phyloP scores from a whole-genome alignment of 495 filamentous ascomycete species.

The Chlorociboria aeruginascens region DNA sequence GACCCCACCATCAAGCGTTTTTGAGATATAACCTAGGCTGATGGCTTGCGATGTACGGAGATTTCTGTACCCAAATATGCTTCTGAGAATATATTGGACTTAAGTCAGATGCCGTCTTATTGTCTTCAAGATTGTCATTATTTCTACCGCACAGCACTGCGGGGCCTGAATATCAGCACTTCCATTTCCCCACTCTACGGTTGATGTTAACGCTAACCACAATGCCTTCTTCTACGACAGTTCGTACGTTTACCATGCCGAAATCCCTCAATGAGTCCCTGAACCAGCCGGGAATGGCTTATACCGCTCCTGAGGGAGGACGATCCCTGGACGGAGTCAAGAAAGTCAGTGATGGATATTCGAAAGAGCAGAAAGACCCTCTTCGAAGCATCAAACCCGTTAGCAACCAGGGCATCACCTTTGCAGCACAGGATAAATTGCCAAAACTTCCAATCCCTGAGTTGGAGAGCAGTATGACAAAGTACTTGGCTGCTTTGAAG shows the following conservation, averaged over 20 bases:
- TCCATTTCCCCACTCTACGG: constrained; percentile 61
- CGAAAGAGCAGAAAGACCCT: constrained; percentile 30
- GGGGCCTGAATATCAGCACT: constrained; percentile 68
- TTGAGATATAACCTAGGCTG: constrained; percentile 17
- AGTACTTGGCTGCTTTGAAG: constrained; percentile 68
- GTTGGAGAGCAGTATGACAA: constrained; percentile 67
- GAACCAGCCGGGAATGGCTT: constrained; percentile 20
- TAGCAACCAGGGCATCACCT: constrained; percentile 60
- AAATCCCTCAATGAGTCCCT: constrained; percentile 61
- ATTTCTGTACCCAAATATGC: background rate
- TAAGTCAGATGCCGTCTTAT: constrained; percentile 56
- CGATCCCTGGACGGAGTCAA: constrained; percentile 28
- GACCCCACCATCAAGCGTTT: constrained; percentile 2
- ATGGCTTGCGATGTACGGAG: background rate
- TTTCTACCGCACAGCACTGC: constrained; percentile 79
- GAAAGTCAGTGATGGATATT: constrained; percentile 27
- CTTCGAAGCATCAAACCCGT: constrained; percentile 32
- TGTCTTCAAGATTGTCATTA: constrained; percentile 84
- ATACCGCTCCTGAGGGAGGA: constrained; percentile 12
- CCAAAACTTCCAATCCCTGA: constrained; percentile 92
- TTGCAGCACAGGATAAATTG: constrained; percentile 75
- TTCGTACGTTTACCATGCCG: constrained; percentile 52
- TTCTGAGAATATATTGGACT: background rate
- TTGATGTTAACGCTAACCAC: constrained; percentile 32
- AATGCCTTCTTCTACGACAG: constrained; percentile 20